These are phyloP conservation scores for Eremothecium cymbalariae DNA, from an alignment of 1,139 yeast species.

Conservation along the genomic window DNA sequence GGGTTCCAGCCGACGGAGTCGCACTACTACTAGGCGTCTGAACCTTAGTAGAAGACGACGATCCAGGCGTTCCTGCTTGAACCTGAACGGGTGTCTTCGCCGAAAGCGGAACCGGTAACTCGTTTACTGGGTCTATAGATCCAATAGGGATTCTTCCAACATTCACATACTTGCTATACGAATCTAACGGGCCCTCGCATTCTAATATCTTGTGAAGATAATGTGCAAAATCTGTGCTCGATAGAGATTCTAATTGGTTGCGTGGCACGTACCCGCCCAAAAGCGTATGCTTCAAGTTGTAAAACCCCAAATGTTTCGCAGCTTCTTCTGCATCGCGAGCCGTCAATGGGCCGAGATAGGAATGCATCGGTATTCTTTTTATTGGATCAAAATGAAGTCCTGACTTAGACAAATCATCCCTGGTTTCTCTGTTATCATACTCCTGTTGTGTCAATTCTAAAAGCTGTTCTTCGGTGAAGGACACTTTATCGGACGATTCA, in stretches of 20 bases:
- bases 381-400: constrained; percentile 7
- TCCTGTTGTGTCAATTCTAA: constrained; percentile 18
- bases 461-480: constrained; percentile 21
- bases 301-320: constrained; percentile 16
- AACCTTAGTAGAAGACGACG: constrained; percentile 4
- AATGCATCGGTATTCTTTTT: constrained; percentile 23
- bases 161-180: constrained; percentile 20
- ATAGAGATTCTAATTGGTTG: constrained; percentile 27
- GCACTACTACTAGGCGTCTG: constrained; percentile 6
- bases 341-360: constrained; percentile 24
- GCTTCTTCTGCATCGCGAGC: constrained; percentile 9
- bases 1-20: constrained; percentile 8
- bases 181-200: constrained; percentile 24
- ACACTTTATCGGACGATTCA: constrained; percentile 26
- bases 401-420: constrained; percentile 10
- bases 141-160: constrained; percentile 11
- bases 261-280: constrained; percentile 31
- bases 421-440: constrained; percentile 9
- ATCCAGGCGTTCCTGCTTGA: constrained; percentile 1
- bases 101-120: constrained; percentile 5
- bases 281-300: constrained; percentile 26
- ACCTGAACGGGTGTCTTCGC: constrained; percentile 3
- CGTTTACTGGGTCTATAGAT: constrained; percentile 8
- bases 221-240: constrained; percentile 31
- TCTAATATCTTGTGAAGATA: constrained; percentile 27